Evolutionary conservation across 2,329 filamentous ascomycete genomes (phyloP).

Genomic region (Alternaria rosae): DNA sequence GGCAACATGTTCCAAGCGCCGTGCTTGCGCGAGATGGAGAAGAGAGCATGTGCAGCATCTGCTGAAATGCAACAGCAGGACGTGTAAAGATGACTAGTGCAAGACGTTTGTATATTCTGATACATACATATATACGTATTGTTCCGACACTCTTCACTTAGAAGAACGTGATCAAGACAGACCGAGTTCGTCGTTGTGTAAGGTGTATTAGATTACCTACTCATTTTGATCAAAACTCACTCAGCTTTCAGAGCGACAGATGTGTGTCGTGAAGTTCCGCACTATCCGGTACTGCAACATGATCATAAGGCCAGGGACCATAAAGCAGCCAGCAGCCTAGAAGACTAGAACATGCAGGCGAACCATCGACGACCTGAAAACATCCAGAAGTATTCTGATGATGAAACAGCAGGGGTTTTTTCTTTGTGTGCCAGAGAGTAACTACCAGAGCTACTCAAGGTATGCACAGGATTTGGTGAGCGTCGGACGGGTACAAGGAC

Average conservation of each 20-base stretch:
- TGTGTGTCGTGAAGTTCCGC: not conserved
- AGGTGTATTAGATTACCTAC: too few species aligned
- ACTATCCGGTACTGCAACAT: not conserved
- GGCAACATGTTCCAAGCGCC: conserved; percentile 64
- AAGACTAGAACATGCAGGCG: not conserved
- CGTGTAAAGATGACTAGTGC: not conserved
- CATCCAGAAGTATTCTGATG: too few species aligned
- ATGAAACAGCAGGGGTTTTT: not conserved
- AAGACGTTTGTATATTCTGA: not conserved
- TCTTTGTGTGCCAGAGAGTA: not conserved
- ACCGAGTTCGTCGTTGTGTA: too few species aligned
- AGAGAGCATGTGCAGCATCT: conserved; percentile 15
- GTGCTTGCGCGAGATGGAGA: conserved; percentile 53
- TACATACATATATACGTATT: not conserved
- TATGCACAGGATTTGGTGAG: too few species aligned
- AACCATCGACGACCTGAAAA: not conserved
- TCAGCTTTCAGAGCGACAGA: too few species aligned
- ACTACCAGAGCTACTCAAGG: not conserved
- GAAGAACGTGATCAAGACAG: too few species aligned
- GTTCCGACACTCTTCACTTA: too few species aligned
- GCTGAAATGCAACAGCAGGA: conserved; percentile 10
- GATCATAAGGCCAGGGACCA: not conserved
- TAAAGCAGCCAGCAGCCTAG: not conserved
- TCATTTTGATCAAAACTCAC: too few species aligned
- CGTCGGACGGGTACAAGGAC: not conserved